Base-by-base conservation (phyloP, 2,329 filamentous ascomycete species). In the Aspergillus tanneri region DNA sequence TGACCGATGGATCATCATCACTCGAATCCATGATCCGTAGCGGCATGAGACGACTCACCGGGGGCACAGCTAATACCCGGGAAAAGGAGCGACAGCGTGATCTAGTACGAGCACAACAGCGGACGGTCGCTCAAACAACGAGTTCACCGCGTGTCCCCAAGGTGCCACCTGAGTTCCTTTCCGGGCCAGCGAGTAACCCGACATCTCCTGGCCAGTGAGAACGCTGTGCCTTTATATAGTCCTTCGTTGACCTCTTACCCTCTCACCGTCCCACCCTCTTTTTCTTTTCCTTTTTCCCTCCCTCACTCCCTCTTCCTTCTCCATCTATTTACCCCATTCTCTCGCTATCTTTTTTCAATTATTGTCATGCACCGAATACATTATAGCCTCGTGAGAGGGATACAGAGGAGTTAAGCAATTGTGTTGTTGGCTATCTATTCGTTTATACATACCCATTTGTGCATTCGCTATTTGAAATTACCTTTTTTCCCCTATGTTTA, bases 21-120 rank as follows among this genome's bases (percentile, higher is more conserved):
- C 55, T 75, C 4, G 72, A 75, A 47, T 70, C 69, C 2, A 73
- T 74, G 63, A 70, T 72, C 19, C 65, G 73, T 41, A 71, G 69
- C 44, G 71, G 73, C 23, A 75, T 76, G 71, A 68, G 73, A 27
- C 72, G 74, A 32, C 64, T 76, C 12, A 76, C 73, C 1, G 72
- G 72, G 9, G 69, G 72, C n/a, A 64, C 68, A 30, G 69, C 66
- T 4, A 65, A 64, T 21, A 64, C 53, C 32, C 65, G 71, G 14
- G 71, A 74, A 25, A 73, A 71, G 48, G 73, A 76, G 42, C 68
- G 72, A 21, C 73, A 75, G 37, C 67, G 72, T 19, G 72, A 73
- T 35, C 54, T 71, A 4, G 56, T 76, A 25, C 63, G 71, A 24
- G 67, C 70, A 28, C 72, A 74, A 32, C 69, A 77, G 30, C 70